These are phyloP conservation scores for Mycena rosella DNA, from an alignment of 768 basidiomycete species.

Conservation along the genomic window DNA sequence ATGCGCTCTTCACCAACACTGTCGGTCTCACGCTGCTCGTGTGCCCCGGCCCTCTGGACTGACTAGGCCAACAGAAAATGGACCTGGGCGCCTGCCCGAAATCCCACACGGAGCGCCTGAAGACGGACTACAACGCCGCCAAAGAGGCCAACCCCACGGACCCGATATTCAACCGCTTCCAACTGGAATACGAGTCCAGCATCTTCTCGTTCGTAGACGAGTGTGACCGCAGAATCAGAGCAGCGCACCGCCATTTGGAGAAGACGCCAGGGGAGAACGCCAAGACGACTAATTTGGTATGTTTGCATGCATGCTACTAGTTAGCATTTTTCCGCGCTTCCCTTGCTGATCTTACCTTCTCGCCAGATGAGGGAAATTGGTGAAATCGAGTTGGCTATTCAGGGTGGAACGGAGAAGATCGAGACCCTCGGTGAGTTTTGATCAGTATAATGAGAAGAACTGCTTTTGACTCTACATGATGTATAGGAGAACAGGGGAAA, in stretches of 20 bases:
- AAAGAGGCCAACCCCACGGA: conserved; percentile 81
- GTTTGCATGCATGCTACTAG: conserved; percentile 47
- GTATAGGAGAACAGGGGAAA: conserved; percentile 95
- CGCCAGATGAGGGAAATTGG: conserved; percentile 97
- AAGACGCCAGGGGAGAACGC: conserved; percentile 99
- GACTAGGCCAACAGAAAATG: conserved; percentile 84
- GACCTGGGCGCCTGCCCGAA: conserved; percentile 98
- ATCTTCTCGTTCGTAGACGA: conserved; percentile 98
- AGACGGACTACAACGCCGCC: conserved; percentile 88
- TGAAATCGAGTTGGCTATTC: conserved; percentile 98
- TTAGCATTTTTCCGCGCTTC: conserved; percentile 9
- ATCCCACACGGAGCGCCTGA: conserved; percentile 94
- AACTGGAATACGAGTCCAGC: conserved; percentile 96
- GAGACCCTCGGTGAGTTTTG: conserved; percentile 81
- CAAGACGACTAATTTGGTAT: conserved; percentile 94
- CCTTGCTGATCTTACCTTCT: conserved; percentile 17
- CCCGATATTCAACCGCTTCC: conserved; percentile 88
- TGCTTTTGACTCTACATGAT: conserved; percentile 18
- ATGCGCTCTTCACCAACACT: conserved; percentile 97
- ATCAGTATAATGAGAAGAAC: conserved; percentile 28
- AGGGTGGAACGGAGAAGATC: conserved; percentile 98
- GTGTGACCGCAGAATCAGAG: conserved; percentile 95
- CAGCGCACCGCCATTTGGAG: conserved; percentile 94
- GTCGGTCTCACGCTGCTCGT: conserved; percentile 73
- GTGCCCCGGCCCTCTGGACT: too few species aligned